Evolutionary conservation across 2,329 filamentous ascomycete genomes (phyloP), one percentile per base, ranked within the genome.

Genomic region (Aphanoascus verrucosus): DNA sequence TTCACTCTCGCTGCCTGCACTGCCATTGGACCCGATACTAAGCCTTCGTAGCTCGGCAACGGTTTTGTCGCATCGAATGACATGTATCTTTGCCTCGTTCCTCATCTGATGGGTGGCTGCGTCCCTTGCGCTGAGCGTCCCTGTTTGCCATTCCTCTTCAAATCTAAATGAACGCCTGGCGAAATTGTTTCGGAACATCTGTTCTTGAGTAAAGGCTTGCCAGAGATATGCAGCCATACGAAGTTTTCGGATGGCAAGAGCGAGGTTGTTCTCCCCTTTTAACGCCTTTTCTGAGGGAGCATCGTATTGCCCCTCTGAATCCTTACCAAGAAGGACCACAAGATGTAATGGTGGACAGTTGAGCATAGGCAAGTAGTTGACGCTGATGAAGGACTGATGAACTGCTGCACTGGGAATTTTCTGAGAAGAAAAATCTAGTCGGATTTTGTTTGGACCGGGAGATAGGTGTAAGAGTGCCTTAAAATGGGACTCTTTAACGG

Each of bases 171-270:
- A 84, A 54, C 91, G 82, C 55, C 91, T 80, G 8, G 90, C 89
- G 60, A 97, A 81, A 56, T 85, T 86, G 66, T 95, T 86, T 58
- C 88, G 83, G 67, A 82, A 85, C 91, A 97, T 97, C 67, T 97
- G 90, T 67, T 98, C 93, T 5, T 88, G 88, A 0, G 91, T 97
- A 64, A 94, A 97, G 6, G 90, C 88, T 67, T 98, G 93, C 90
- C 93, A 97, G 12, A 97, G 76, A 66, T 97, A 96, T 20, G 88
- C 91, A 15, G 89, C 85, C 86, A 94, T 96, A 58, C 90, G 82
- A 66, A 93, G 96, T 67, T 98, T 98, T 63, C 81, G 82, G 49
- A 94, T 78, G 0, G 93, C 93, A 6, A 81, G 82, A 9, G 90
- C 84, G 35, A 97, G 66, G 1, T 78, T 79, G 67, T 95, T 94